Evolutionary conservation across 768 basidiomycete species (phyloP).

Genomic region (Sistotremastrum suecicum): DNA sequence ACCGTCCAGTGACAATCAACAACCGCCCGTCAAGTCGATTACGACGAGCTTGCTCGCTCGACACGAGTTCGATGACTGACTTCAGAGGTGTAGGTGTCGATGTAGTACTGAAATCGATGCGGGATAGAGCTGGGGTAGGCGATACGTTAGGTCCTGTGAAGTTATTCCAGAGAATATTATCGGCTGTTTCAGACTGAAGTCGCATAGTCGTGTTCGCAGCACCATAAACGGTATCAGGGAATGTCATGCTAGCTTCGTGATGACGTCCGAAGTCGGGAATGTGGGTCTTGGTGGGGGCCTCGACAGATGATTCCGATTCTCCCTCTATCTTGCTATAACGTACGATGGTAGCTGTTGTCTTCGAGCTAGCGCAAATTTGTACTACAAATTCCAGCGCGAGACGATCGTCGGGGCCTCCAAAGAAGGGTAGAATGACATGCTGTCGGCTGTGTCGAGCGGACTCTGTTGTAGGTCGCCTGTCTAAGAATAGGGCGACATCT

Average conservation of each 20-base stretch:
- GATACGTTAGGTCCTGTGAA: slow-evolving; percentile 16
- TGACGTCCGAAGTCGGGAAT: slow-evolving; percentile 1
- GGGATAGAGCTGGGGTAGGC: slow-evolving; percentile 30
- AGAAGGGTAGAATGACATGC: slow-evolving; percentile 79
- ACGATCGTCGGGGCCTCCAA: slow-evolving; percentile 90
- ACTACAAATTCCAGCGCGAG: slow-evolving; percentile 69
- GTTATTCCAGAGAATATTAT: slow-evolving; percentile 54
- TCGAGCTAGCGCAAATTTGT: slow-evolving; percentile 54
- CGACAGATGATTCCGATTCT: slow-evolving; percentile 18
- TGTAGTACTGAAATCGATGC: slow-evolving; percentile 46
- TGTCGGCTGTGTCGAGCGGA: slow-evolving; percentile 22
- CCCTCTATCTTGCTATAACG: slow-evolving; percentile 34
- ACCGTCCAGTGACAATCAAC: slow-evolving; percentile 58
- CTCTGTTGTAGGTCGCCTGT: slow-evolving; percentile 21
- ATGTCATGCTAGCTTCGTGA: slow-evolving; percentile 19
- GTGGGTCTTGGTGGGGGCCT: slow-evolving; percentile 13
- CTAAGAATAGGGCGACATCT: slow-evolving; percentile 81
- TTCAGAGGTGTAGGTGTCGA: slow-evolving; percentile 43
- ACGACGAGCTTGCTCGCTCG: slow-evolving; percentile 16
- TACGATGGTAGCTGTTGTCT: slow-evolving; percentile 60
- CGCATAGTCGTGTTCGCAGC: slow-evolving; percentile 46
- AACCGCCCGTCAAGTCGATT: slow-evolving; percentile 17
- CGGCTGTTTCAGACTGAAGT: slow-evolving; percentile 69
- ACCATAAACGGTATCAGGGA: slow-evolving; percentile 64
- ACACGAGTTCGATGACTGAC: slow-evolving; percentile 30